These are phyloP conservation scores for Geotrichum reessii DNA, from an alignment of 1,139 yeast species.

Conservation along the genomic window DNA sequence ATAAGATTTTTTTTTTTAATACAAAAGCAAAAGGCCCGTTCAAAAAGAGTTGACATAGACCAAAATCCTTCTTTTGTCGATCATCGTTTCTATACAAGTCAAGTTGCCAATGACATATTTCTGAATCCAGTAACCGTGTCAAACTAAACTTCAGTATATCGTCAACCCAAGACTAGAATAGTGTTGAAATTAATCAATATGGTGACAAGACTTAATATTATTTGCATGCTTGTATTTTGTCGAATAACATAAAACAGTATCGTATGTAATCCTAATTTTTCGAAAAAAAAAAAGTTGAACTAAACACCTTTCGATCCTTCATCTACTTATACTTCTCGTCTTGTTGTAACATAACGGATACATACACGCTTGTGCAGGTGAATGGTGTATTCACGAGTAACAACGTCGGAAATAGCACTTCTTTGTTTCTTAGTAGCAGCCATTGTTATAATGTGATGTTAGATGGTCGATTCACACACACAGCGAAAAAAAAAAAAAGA, in stretches of 20 bases:
- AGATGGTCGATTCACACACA: neutral
- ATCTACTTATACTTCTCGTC: neutral
- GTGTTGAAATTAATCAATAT: neutral
- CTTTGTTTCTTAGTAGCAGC: conserved; percentile 43
- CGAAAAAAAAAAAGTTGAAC: neutral
- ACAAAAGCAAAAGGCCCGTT: too few species aligned
- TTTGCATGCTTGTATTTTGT: neutral
- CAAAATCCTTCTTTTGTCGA: neutral
- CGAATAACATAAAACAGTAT: neutral
- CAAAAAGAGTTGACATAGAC: too few species aligned
- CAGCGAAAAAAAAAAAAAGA: too few species aligned
- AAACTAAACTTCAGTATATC: neutral
- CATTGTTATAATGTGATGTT: conserved; percentile 23
- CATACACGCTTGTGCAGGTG: conserved; percentile 99
- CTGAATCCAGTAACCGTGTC: neutral
- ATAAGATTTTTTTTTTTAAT: too few species aligned
- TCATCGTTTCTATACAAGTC: neutral
- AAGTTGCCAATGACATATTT: neutral
- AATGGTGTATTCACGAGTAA: conserved; percentile 99
- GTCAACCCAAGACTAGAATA: neutral
- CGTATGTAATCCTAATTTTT: neutral
- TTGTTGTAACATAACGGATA: neutral
- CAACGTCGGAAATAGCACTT: conserved; percentile 98
- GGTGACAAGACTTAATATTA: neutral
- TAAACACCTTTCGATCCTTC: neutral